Conservation (phyloP, 2,329 filamentous ascomycete genomes). For the Cytospora schulzeri region DNA sequence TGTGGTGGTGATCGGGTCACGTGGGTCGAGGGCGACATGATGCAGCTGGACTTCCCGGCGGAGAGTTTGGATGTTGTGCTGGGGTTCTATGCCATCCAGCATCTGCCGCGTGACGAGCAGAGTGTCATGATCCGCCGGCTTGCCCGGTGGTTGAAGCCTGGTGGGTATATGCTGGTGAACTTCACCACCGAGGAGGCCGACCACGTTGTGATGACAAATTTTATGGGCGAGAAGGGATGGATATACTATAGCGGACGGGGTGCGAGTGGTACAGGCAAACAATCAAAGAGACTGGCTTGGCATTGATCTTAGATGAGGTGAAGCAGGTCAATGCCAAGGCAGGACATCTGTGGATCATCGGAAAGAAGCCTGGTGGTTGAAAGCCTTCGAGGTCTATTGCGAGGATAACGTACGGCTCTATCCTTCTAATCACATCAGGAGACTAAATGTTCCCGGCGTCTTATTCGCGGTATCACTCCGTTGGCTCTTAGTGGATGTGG, state of each 20-base stretch:
- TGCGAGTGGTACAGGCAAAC: constrained; percentile 37
- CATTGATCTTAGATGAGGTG: constrained; percentile 38
- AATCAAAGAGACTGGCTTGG: constrained; percentile 38
- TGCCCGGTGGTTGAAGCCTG: constrained; percentile 51
- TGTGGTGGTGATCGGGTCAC: constrained; percentile 21
- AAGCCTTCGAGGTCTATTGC: background rate
- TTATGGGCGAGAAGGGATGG: constrained; percentile 45
- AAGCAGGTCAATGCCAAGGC: constrained; percentile 37
- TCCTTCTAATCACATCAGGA: too few species aligned
- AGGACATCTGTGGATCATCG: constrained; percentile 46
- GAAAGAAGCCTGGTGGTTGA: constrained; percentile 31
- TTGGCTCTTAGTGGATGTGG: too few species aligned
- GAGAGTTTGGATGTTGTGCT: constrained; percentile 11
- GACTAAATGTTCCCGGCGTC: too few species aligned
- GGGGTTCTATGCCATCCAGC: constrained; percentile 55
- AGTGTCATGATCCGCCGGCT: constrained; percentile 47
- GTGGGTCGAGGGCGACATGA: constrained; percentile 23
- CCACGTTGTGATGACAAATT: constrained; percentile 38
- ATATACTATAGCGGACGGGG: constrained; percentile 49
- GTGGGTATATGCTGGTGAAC: constrained; percentile 53
- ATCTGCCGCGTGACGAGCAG: constrained; percentile 56
- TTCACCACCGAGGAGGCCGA: constrained; percentile 42
- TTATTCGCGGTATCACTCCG: too few species aligned
- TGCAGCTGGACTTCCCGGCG: constrained; percentile 33
- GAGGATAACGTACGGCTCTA: background rate